A percentile compares a stretch with the other conserved stretches of the same genome.
Evolutionary conservation across 352 stramenopile species (phyloP).

Genomic region (Phytopythium vexans): DNA sequence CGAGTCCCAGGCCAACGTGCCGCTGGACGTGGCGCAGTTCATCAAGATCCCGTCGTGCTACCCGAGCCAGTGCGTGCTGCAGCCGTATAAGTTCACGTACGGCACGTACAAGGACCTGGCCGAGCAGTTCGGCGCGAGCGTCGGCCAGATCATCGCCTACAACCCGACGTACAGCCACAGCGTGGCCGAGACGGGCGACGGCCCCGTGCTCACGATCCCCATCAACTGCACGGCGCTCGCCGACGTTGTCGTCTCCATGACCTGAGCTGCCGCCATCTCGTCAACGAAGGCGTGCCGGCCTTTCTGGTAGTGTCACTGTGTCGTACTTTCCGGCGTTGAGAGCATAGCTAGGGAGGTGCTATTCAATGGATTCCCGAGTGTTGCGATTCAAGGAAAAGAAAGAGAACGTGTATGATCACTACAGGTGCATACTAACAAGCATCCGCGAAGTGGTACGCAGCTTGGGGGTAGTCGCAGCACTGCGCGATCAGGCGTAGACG

Average conservation of each 20-base stretch:
- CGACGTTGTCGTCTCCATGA: constrained; percentile 9
- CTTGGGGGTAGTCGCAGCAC: too few relatives aligned
- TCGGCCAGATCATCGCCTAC: constrained; percentile 15
- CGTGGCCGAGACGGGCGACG: constrained; percentile 6
- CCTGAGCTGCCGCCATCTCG: not conserved
- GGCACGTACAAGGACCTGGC: constrained; percentile 17
- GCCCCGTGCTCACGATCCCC: constrained; percentile 8
- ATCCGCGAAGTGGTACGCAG: too few relatives aligned
- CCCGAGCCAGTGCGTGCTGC: constrained; percentile 15
- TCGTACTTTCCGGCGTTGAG: too few relatives aligned
- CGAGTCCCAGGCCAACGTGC: constrained; percentile 13
- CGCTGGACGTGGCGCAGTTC: constrained; percentile 10
- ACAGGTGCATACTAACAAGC: too few relatives aligned
- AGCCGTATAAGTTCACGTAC: constrained; percentile 16
- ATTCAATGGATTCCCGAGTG: too few relatives aligned
- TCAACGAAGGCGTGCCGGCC: too few relatives aligned
- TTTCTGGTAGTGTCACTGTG: too few relatives aligned
- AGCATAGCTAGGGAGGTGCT: too few relatives aligned
- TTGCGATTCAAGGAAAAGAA: too few relatives aligned
- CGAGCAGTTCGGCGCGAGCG: constrained; percentile 8
- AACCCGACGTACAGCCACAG: constrained; percentile 18
- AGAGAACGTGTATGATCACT: too few relatives aligned
- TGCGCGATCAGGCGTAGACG: constrained; percentile 14
- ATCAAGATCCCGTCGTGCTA: constrained; percentile 20
- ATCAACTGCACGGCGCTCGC: constrained; percentile 14